Percentiles rank a stretch among this genome's conserved stretches.
Evolutionary conservation across 2,329 filamentous ascomycete species (phyloP).

Genomic region (Celoporthe dispersa): DNA sequence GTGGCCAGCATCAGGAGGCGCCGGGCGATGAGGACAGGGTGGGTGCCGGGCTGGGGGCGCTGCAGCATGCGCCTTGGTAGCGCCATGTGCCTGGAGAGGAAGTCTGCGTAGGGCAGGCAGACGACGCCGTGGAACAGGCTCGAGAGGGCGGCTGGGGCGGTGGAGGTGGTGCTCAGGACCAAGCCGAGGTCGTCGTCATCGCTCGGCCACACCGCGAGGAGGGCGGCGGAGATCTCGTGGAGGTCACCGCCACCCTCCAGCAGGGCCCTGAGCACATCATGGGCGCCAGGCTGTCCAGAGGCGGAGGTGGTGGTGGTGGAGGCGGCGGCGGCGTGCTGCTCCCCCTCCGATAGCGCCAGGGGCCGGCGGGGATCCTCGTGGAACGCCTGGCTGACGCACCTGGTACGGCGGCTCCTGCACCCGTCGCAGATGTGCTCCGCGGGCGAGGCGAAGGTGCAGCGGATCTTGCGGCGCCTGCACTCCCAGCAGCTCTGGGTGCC

Average conservation of each 20-base stretch:
- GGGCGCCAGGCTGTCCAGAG: conserved; percentile 32
- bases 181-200: conserved; percentile 42
- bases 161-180: conserved; percentile 35
- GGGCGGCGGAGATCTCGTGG: conserved; percentile 24
- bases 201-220: conserved; percentile 45
- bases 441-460: conserved; percentile 48
- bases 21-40: conserved; percentile 43
- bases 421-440: conserved; percentile 46
- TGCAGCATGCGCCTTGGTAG: conserved; percentile 40
- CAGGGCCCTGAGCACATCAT: conserved; percentile 22
- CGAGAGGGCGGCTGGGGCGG: conserved; percentile 38
- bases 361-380: conserved; percentile 37
- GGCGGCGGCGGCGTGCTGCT: not conserved
- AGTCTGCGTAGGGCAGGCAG: conserved; percentile 38
- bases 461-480: conserved; percentile 57
- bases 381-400: conserved; percentile 53
- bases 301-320: too few relatives aligned
- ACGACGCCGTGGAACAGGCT: conserved; percentile 43
- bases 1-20: conserved; percentile 40
- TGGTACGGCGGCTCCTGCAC: conserved; percentile 45
- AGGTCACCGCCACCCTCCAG: not conserved
- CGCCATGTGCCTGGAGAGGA: conserved; percentile 29
- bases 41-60: conserved; percentile 35
- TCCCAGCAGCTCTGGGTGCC: conserved; percentile 62
- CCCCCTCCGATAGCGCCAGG: conserved; percentile 16